Evolutionary conservation across 345 rosid genomes (phyloP), one percentile per base, ranked within the genome.

Genomic region (Eucalyptus marginata): DNA sequence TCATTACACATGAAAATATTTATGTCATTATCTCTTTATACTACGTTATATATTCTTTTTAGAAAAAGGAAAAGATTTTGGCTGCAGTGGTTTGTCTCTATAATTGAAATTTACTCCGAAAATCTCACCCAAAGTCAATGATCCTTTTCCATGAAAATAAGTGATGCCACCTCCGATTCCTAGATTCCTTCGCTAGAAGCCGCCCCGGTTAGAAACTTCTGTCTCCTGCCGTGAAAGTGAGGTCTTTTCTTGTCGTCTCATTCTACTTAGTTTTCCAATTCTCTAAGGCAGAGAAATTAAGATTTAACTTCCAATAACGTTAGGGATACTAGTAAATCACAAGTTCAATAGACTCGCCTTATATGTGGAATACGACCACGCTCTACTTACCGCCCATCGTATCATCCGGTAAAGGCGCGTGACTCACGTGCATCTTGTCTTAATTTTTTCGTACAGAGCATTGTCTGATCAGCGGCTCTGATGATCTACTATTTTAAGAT

Each of bases 391-490:
- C 2, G 13, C 25, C 81, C 13, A 6, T 36, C 8, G 12, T 5
- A 10, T 36, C 46, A 71, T 71, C 10, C 25, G 27, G 13, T 24
- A 10, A 56, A 10, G 3, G 2, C 59, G 7, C 11, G 2, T 22
- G 22, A 54, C 5, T 56, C 62, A 56, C 1, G 10, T n/a, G 79
- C 36, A 31, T n/a, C 10, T 4, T 12, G 5, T n/a, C 20, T 6
- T 62, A 29, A 29, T 62, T 29, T 3, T 14, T 9, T 62, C 2
- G 0, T 2, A 7, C 9, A 1, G 4, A 29, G 9, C 3, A 13
- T 27, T 14, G 3, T n/a, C 0, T 7, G 76, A 64, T 64, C 36
- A n/a, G 7, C 12, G 11, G 6, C 12, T 7, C 0, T 4, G 12
- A 15, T 66, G 43, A 56, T 25, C 12, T 4, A 9, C 27, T 40